These are phyloP conservation scores for Phialophora tarda DNA, from an alignment of 2,329 filamentous ascomycete genomes.

Conservation along the genomic window DNA sequence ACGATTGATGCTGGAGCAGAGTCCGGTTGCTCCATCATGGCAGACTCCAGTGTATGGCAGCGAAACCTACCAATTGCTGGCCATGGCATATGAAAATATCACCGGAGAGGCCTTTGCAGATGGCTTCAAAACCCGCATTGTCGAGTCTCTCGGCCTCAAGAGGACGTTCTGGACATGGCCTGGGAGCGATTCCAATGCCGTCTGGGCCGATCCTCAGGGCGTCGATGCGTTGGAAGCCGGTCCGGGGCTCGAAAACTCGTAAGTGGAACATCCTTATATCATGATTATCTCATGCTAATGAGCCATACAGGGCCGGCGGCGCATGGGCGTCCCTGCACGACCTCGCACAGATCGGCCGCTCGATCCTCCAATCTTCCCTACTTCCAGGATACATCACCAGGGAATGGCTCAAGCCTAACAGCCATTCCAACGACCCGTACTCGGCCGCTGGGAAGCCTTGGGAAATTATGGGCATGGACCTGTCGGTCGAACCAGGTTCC, in stretches of 20 bases:
- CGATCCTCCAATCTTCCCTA: conserved; percentile 50
- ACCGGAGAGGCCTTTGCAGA: conserved; percentile 46
- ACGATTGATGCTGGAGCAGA: conserved; percentile 20
- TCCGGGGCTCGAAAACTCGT: conserved; percentile 35
- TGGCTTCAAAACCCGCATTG: conserved; percentile 34
- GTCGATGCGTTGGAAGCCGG: conserved; percentile 13
- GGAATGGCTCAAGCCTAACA: conserved; percentile 55
- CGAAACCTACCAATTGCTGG: conserved; percentile 46
- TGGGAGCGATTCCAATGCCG: conserved; percentile 37
- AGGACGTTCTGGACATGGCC: conserved; percentile 45
- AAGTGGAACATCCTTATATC: neutral
- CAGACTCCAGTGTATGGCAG: conserved; percentile 47
- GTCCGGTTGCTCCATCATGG: conserved; percentile 37
- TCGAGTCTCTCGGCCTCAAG: conserved; percentile 50
- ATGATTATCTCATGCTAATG: conserved; percentile 41
- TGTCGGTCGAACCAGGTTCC: conserved; percentile 17
- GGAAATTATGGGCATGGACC: conserved; percentile 46
- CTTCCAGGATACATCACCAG: conserved; percentile 47
- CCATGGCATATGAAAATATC: conserved; percentile 49
- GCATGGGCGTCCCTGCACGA: conserved; percentile 54
- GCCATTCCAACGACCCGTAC: conserved; percentile 40
- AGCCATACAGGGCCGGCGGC: conserved; percentile 50
- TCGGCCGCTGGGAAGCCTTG: conserved; percentile 53
- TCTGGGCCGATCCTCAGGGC: conserved; percentile 48
- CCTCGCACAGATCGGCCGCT: conserved; percentile 51